phyloP scores from a whole-genome alignment of 805 yeast genomes.

The Yamadazyma nakazawae region DNA sequence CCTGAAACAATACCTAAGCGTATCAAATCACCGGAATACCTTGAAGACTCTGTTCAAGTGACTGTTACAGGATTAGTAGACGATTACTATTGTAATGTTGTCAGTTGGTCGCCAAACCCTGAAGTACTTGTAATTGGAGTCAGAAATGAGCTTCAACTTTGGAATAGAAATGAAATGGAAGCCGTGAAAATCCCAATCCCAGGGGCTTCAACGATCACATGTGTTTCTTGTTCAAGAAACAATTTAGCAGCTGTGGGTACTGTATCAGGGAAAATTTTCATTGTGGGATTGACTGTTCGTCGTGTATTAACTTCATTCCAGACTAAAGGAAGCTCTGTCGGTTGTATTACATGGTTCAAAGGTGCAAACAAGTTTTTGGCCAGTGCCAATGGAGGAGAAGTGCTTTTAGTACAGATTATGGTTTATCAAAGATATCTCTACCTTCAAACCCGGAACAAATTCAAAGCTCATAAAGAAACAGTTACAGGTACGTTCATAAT shows the following conservation, averaged over 20 bases:
- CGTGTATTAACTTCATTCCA: not conserved
- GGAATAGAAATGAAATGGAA: not conserved
- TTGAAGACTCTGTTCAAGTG: not conserved
- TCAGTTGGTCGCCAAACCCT: constrained; percentile 66
- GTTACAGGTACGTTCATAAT: not conserved
- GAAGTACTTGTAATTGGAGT: constrained; percentile 55
- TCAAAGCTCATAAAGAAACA: constrained; percentile 21
- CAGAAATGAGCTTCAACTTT: constrained; percentile 23
- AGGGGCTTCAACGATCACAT: constrained; percentile 43
- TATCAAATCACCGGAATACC: not conserved
- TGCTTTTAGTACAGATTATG: constrained; percentile 38
- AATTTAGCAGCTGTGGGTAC: constrained; percentile 55
- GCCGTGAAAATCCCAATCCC: not conserved
- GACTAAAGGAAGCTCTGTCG: not conserved
- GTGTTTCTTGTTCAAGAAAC: constrained; percentile 53
- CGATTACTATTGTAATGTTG: constrained; percentile 73
- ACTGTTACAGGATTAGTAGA: constrained; percentile 27
- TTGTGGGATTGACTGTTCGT: constrained; percentile 11
- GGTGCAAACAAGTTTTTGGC: constrained; percentile 43
- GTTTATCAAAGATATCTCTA: not conserved
- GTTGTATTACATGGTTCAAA: constrained; percentile 61
- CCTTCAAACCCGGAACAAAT: constrained; percentile 12
- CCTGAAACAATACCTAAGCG: not conserved
- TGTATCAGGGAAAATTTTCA: constrained; percentile 49
- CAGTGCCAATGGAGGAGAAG: constrained; percentile 67